Conservation (phyloP, 768 basidiomycete genomes). For the Leucocoprinus leucothites region DNA sequence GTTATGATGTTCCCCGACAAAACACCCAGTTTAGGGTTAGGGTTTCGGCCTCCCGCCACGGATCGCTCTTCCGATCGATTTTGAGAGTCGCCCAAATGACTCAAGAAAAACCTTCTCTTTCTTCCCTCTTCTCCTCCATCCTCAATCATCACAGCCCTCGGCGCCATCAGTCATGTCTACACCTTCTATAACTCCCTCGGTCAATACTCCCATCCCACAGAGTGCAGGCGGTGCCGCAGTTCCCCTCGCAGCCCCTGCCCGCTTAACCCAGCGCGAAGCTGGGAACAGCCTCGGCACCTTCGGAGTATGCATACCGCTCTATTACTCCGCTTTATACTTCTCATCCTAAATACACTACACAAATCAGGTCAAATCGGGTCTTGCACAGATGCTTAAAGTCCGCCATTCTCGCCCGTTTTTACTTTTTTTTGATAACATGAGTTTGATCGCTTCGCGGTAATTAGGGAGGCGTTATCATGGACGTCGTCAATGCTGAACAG, state of each 20-base stretch:
- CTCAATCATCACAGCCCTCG: slow-evolving; percentile 6
- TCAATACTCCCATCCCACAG: slow-evolving; percentile 34
- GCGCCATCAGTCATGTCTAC: slow-evolving; percentile 32
- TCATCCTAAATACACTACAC: slow-evolving; percentile 2
- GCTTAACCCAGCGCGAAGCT: slow-evolving; percentile 48
- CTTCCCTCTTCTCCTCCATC: slow-evolving; percentile 11
- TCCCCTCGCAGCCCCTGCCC: slow-evolving; percentile 48
- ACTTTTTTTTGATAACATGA: slow-evolving; percentile 7
- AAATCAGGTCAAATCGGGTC: slow-evolving; percentile 81
- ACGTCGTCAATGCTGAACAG: slow-evolving; percentile 80
- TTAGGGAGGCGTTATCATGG: slow-evolving; percentile 91
- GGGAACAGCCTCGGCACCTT: slow-evolving; percentile 70
- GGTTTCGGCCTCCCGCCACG: slow-evolving; percentile 19
- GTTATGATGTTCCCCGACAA: too few species aligned
- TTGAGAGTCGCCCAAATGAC: slow-evolving; percentile 14
- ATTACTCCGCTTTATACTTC: slow-evolving; percentile 10
- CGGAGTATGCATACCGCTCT: slow-evolving; percentile 41
- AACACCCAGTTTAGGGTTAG: slow-evolving; percentile 27
- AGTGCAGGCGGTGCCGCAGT: slow-evolving; percentile 37
- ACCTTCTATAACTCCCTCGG: slow-evolving; percentile 23
- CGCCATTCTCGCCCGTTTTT: slow-evolving; percentile 15
- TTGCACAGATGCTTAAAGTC: slow-evolving; percentile 97
- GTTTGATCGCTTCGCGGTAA: slow-evolving; percentile 13
- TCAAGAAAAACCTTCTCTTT: slow-evolving; percentile 12
- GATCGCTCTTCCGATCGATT: slow-evolving; percentile 17